Evolutionary conservation across 1,284 basidiomycete genomes (phyloP).

Genomic region (Papiliotrema flavescens): DNA sequence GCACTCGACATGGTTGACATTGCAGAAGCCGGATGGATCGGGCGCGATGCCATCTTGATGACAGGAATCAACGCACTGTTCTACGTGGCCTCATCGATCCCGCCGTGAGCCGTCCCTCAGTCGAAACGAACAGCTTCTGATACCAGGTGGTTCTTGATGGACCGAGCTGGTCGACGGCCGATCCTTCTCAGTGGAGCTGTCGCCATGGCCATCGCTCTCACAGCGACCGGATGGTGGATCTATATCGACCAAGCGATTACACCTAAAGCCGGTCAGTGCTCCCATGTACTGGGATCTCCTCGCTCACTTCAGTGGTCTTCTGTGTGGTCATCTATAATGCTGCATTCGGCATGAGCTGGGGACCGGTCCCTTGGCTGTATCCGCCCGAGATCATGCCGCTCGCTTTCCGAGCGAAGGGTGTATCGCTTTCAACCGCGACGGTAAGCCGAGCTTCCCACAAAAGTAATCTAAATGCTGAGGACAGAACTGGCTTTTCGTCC

Average conservation of each 20-base stretch:
- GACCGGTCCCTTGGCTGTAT: constrained; percentile 63
- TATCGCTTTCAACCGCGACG: constrained; percentile 83
- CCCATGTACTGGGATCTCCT: not conserved
- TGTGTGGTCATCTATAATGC: constrained; percentile 94
- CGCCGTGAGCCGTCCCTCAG: constrained; percentile 55
- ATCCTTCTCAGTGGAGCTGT: constrained; percentile 92
- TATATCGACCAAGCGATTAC: constrained; percentile 82
- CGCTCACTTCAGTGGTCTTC: constrained; percentile 60
- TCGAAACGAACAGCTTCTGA: not conserved
- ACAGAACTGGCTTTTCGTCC: constrained; percentile 66
- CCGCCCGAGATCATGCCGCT: constrained; percentile 93
- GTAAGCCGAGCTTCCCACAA: constrained; percentile 33
- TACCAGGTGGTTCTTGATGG: constrained; percentile 84
- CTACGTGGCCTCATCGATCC: constrained; percentile 77
- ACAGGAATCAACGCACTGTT: constrained; percentile 90
- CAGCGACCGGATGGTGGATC: constrained; percentile 57
- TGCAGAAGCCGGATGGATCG: constrained; percentile 92
- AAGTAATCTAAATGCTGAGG: constrained; percentile 4
- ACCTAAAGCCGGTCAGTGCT: constrained; percentile 60
- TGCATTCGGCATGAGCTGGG: constrained; percentile 67
- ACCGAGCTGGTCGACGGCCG: constrained; percentile 81
- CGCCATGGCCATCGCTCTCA: constrained; percentile 46
- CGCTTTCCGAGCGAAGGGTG: constrained; percentile 85
- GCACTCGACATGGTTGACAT: constrained; percentile 46
- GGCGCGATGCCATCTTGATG: constrained; percentile 95